A percentile compares a stretch with the other conserved stretches of the same genome.
Conservation (phyloP, 2,329 filamentous ascomycete species). For the Pseudogymnoascus sp. region DNA sequence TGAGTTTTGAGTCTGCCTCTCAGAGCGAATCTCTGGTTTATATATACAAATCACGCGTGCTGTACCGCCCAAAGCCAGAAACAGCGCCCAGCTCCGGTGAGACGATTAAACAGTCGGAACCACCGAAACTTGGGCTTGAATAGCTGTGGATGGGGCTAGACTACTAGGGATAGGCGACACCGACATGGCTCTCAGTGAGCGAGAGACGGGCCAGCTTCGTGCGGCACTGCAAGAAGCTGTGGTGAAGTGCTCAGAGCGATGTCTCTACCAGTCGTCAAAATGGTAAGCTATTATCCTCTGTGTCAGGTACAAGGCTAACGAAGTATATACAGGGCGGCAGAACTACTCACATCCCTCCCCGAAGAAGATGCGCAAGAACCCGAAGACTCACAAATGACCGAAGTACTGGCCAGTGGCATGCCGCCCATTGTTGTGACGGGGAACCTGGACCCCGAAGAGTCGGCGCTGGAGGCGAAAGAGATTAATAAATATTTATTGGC, state of each 20-base stretch:
- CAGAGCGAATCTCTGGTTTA: not conserved
- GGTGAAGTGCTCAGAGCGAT: slow-evolving; percentile 85
- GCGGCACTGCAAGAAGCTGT: slow-evolving; percentile 75
- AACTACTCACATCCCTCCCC: slow-evolving; percentile 78
- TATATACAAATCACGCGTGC: not conserved
- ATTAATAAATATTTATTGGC: slow-evolving; percentile 78
- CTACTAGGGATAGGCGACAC: not conserved
- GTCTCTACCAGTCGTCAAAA: slow-evolving; percentile 92
- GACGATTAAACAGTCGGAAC: not conserved
- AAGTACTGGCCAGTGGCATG: slow-evolving; percentile 39
- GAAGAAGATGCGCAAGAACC: slow-evolving; percentile 43
- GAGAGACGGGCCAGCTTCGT: slow-evolving; percentile 45
- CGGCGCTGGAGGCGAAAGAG: slow-evolving; percentile 68
- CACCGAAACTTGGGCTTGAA: not conserved
- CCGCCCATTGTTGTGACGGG: slow-evolving; percentile 44
- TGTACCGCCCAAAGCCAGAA: not conserved
- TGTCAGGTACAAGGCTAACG: slow-evolving; percentile 15
- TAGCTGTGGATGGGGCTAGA: not conserved
- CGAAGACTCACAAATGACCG: slow-evolving; percentile 51
- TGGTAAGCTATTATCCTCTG: slow-evolving; percentile 49
- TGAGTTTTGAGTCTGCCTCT: not conserved
- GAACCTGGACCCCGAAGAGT: slow-evolving; percentile 63
- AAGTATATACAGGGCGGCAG: slow-evolving; percentile 64
- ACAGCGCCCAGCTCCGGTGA: not conserved
- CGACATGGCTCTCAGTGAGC: slow-evolving; percentile 46